Percentiles rank a stretch among this genome's conserved stretches.
Conservation (phyloP, 257 asterid genomes). For the Gardenia jasminoides region DNA sequence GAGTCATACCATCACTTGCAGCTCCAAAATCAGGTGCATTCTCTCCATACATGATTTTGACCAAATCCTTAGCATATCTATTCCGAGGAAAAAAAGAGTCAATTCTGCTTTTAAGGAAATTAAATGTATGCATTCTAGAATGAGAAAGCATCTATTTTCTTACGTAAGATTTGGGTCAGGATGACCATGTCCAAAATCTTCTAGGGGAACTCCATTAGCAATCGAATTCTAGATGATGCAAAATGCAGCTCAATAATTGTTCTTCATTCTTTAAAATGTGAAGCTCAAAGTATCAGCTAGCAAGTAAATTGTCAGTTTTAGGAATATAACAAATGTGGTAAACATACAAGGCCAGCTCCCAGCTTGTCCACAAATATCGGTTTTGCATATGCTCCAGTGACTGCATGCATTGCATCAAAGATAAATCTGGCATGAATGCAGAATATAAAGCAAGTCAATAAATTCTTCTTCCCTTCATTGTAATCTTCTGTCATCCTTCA, state of each 20-base stretch:
- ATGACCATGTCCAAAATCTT: constrained; percentile 98
- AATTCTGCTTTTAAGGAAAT: constrained; percentile 17
- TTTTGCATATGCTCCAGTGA: constrained; percentile 95
- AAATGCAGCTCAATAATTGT: constrained; percentile 8
- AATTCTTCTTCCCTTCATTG: constrained; percentile 7
- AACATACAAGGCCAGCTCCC: constrained; percentile 76
- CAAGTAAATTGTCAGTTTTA: constrained; percentile 2
- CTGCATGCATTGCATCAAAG: constrained; percentile 99
- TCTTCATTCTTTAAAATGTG: constrained; percentile 11
- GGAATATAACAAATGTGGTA: neutral
- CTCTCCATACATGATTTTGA: constrained; percentile 66
- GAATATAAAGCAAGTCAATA: constrained; percentile 1
- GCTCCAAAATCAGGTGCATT: constrained; percentile 97
- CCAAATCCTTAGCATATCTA: constrained; percentile 96
- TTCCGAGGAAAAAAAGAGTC: constrained; percentile 25
- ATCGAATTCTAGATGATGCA: constrained; percentile 58
- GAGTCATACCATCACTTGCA: constrained; percentile 90
- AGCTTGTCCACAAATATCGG: constrained; percentile 95
- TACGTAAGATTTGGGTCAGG: constrained; percentile 99
- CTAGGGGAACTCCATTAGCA: constrained; percentile 83
- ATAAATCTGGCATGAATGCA: constrained; percentile 57
- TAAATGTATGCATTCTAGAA: constrained; percentile 12
- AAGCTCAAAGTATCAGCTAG: constrained; percentile 8
- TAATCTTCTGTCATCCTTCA: neutral
- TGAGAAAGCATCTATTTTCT: constrained; percentile 28